These are phyloP conservation scores for Stentor roeselii DNA, from an alignment of 73 alveolate genomes.

Conservation along the genomic window DNA sequence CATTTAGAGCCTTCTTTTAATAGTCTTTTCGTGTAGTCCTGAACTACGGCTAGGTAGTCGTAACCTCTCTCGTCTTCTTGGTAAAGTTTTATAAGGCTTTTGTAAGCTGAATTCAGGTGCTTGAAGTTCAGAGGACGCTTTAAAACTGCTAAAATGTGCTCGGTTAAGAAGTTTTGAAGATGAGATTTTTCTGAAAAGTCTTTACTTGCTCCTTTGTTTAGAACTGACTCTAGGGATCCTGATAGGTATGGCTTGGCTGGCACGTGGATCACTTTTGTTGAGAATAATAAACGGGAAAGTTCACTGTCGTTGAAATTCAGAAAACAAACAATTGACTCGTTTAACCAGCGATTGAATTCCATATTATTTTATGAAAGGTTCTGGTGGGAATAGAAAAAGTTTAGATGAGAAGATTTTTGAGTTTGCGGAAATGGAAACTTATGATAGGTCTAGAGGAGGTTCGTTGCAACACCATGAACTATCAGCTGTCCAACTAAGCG, in stretches of 20 bases:
- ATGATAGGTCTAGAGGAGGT: neutral
- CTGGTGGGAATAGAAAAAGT: too few relatives aligned
- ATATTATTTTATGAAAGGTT: too few relatives aligned
- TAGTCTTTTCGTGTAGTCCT: neutral
- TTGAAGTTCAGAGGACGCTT: neutral
- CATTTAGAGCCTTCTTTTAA: neutral
- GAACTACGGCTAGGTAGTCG: neutral
- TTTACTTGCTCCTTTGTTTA: neutral
- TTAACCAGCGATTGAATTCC: neutral
- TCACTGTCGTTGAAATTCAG: neutral
- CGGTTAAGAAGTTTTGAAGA: neutral
- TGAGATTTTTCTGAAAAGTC: neutral
- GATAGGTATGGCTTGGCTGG: neutral
- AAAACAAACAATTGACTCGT: neutral
- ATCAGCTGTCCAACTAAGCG: neutral
- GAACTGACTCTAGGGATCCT: neutral
- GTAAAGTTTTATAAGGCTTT: neutral
- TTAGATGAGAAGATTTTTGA: too few relatives aligned
- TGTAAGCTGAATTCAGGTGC: neutral
- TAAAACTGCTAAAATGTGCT: neutral
- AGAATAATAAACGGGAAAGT: neutral
- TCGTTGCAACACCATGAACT: neutral
- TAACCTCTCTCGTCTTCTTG: neutral
- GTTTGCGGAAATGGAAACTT: neutral
- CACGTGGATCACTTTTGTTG: neutral